Evolutionary conservation across 805 yeast species (phyloP), one percentile per base, ranked within the genome.

Genomic region (Kodamaea kaohsiungensis): DNA sequence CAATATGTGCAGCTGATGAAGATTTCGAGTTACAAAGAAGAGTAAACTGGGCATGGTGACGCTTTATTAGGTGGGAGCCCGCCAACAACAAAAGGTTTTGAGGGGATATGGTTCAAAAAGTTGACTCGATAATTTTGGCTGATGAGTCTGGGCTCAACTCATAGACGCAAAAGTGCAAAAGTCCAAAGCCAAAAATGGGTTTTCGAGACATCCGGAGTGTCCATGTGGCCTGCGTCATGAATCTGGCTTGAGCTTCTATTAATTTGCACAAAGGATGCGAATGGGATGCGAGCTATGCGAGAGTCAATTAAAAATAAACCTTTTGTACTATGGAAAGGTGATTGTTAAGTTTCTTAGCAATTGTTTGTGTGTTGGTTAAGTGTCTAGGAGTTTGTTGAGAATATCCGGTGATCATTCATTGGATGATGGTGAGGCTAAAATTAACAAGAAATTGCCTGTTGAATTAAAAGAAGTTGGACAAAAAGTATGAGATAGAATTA

Each of bases 1-100:
- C 45, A 40, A 40, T 40, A 17, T 40, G 25, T 40, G 45, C 45
- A 40, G 45, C 45, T 17, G 5, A 40, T 40, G 45, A 3, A 40
- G 45, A 40, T 40, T 16, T 19, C n/a, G 45, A 3, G 25, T 17
- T 19, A 40, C 45, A 40, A 40, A 40, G 18, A 22, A 40, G 9
- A 22, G 45, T 13, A 40, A 16, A 13, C 19, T 40, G 45, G 45
- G 45, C 45, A 40, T 40, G 45, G 45, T 22, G 45, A 40, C 19
- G 19, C 45, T 19, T 40, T 40, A 7, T 8, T 7, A 38, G 45
- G 45, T 40, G 45, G 45, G 45, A 17, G 45, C 19, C n/a, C 45
- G 45, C 45, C 45, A 40, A 17, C 19, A 17, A n/a, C 19, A 38
- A 38, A 38, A 15, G 42, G 42, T 38, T 38, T n/a, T 38, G 42